Conservation (phyloP, 2,329 filamentous ascomycete species). For the Byssoonygena ceratinophila region DNA sequence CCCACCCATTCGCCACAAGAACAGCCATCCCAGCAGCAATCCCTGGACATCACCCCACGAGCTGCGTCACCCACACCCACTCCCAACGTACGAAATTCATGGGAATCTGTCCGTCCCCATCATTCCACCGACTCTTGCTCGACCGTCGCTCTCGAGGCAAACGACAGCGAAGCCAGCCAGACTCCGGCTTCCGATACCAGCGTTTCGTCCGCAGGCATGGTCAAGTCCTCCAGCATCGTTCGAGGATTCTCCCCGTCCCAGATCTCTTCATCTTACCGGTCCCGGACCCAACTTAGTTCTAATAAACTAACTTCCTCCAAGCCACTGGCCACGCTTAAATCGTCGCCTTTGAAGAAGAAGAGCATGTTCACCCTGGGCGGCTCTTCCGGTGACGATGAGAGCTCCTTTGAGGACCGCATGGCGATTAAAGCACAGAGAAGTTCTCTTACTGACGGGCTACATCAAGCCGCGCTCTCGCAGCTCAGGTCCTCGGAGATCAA, state of each 20-base stretch:
- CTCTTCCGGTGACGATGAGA: conserved; percentile 75
- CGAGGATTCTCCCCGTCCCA: conserved; percentile 76
- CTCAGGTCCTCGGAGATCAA: conserved; percentile 79
- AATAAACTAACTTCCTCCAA: conserved; percentile 40
- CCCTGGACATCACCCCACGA: conserved; percentile 36
- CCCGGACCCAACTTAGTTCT: conserved; percentile 46
- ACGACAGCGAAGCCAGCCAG: conserved; percentile 36
- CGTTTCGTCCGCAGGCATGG: conserved; percentile 47
- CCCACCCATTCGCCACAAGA: conserved; percentile 30
- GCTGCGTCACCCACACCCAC: conserved; percentile 34
- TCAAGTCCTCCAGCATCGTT: conserved; percentile 58
- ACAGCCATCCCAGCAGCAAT: conserved; percentile 21
- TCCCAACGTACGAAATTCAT: conserved; percentile 22
- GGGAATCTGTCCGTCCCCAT: conserved; percentile 27
- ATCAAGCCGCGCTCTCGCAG: conserved; percentile 34
- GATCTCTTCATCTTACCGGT: conserved; percentile 58
- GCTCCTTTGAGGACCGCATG: conserved; percentile 58
- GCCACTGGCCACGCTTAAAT: conserved; percentile 51
- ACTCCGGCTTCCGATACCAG: conserved; percentile 50
- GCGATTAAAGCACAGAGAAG: conserved; percentile 44
- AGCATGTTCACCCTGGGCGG: conserved; percentile 63
- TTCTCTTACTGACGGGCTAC: conserved; percentile 45
- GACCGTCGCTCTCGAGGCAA: conserved; percentile 41
- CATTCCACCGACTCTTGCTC: conserved; percentile 51
- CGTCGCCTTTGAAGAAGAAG: conserved; percentile 51